These are phyloP conservation scores for Sphenostylis stenocarpa DNA, from an alignment of 306 rosid genomes.

Conservation along the genomic window DNA sequence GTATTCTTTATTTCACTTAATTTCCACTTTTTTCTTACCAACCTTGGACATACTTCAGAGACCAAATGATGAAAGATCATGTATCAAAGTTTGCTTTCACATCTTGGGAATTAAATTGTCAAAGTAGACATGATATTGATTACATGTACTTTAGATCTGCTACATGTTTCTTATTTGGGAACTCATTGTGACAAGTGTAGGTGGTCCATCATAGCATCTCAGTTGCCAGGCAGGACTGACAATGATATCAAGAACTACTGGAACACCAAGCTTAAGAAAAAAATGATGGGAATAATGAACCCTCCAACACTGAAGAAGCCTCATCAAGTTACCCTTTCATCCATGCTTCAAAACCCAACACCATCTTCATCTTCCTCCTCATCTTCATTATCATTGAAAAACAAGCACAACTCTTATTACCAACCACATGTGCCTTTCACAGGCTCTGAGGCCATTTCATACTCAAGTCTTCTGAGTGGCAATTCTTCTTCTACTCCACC, in stretches of 20 bases:
- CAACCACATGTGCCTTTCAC: constrained; percentile 33
- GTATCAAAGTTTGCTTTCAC: not conserved
- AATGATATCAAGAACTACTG: constrained; percentile 93
- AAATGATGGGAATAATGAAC: constrained; percentile 43
- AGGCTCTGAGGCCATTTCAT: constrained; percentile 40
- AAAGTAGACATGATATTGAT: not conserved
- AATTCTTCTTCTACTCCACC: constrained; percentile 34
- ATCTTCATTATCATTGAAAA: constrained; percentile 39
- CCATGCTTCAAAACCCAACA: constrained; percentile 39
- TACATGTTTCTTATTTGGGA: constrained; percentile 10
- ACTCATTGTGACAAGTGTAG: constrained; percentile 38
- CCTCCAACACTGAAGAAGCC: constrained; percentile 38
- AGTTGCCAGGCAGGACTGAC: constrained; percentile 85
- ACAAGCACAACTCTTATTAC: constrained; percentile 30
- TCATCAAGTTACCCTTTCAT: constrained; percentile 36
- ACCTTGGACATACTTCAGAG: not conserved
- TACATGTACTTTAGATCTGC: constrained; percentile 17
- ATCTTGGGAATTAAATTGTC: not conserved
- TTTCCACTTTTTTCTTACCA: not conserved
- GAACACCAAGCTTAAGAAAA: constrained; percentile 96
- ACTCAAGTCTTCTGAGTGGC: constrained; percentile 44
- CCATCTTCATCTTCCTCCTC: not conserved
- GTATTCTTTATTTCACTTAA: constrained; percentile 32
- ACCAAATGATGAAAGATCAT: not conserved
- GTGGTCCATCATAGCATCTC: constrained; percentile 96